These are phyloP conservation scores for Senna siamea DNA, from an alignment of 306 rosid genomes.

Conservation along the genomic window DNA sequence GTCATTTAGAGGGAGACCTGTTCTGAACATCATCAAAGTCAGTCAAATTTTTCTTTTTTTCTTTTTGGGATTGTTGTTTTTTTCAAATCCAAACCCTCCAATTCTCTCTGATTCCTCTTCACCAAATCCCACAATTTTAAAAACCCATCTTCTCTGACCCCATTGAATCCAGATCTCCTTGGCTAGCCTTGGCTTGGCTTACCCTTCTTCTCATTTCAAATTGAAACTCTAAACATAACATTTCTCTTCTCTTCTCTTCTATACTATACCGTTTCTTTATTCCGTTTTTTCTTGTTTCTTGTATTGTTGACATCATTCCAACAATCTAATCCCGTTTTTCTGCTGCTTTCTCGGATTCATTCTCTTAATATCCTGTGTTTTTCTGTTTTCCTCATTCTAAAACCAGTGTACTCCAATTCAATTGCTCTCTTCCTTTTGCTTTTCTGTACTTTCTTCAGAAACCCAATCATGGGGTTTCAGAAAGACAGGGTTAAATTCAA, in stretches of 20 bases:
- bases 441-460: constrained; percentile 27
- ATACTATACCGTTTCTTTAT: too few species aligned
- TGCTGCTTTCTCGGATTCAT: constrained; percentile 12
- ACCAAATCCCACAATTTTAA: constrained; percentile 60
- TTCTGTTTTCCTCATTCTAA: constrained; percentile 22
- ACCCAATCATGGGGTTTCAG: constrained; percentile 53
- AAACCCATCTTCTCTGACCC: constrained; percentile 34
- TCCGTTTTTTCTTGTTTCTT: too few species aligned
- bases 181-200: too few species aligned
- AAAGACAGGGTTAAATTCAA: constrained; percentile 63
- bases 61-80: background rate
- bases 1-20: background rate
- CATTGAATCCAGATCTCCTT: constrained; percentile 36
- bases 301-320: background rate
- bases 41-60: background rate
- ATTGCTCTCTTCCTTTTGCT: constrained; percentile 22
- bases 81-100: constrained; percentile 66
- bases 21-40: background rate
- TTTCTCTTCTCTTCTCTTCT: background rate
- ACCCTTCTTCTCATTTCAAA: background rate
- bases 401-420: constrained; percentile 7
- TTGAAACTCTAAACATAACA: background rate
- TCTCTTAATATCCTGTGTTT: constrained; percentile 20
- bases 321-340: constrained; percentile 5
- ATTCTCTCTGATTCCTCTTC: constrained; percentile 43